Conservation (phyloP, 129 eudicot species). For the Centrapalus pauciflorus region DNA sequence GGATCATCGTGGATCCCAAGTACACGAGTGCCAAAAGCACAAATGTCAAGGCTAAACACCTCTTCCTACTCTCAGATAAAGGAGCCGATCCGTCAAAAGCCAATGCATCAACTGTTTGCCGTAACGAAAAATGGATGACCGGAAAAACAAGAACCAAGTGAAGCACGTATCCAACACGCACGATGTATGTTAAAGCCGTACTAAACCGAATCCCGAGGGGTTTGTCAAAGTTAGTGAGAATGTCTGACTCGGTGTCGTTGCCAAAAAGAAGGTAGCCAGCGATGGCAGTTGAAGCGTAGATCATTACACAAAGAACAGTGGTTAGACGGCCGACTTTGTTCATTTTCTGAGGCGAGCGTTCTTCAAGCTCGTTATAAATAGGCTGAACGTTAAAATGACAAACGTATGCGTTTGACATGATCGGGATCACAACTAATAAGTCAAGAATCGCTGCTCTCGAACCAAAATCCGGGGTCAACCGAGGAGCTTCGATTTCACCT, state of each 20-base stretch:
- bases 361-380: constrained; percentile 89
- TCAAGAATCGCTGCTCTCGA: constrained; percentile 69
- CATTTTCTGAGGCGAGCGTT: constrained; percentile 75
- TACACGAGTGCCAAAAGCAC: constrained; percentile 62
- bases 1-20: constrained; percentile 83
- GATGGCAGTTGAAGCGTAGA: constrained; percentile 80
- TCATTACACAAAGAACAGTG: constrained; percentile 58
- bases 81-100: constrained; percentile 61
- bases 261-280: constrained; percentile 94
- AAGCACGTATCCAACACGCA: constrained; percentile 79
- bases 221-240: constrained; percentile 78
- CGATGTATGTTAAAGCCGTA: constrained; percentile 67
- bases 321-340: constrained; percentile 80
- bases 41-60: constrained; percentile 54
- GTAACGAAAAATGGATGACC: constrained; percentile 78
- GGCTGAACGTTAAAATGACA: constrained; percentile 98
- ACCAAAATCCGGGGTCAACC: constrained; percentile 74
- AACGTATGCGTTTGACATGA: constrained; percentile 92
- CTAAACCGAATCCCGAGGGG: constrained; percentile 84
- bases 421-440: constrained; percentile 89
- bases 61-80: constrained; percentile 66
- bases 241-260: constrained; percentile 83
- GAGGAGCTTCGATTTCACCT: constrained; percentile 74
- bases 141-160: constrained; percentile 93
- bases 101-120: constrained; percentile 81